Evolutionary conservation across 805 yeast genomes (phyloP).

Genomic region (Spathaspora passalidarum): DNA sequence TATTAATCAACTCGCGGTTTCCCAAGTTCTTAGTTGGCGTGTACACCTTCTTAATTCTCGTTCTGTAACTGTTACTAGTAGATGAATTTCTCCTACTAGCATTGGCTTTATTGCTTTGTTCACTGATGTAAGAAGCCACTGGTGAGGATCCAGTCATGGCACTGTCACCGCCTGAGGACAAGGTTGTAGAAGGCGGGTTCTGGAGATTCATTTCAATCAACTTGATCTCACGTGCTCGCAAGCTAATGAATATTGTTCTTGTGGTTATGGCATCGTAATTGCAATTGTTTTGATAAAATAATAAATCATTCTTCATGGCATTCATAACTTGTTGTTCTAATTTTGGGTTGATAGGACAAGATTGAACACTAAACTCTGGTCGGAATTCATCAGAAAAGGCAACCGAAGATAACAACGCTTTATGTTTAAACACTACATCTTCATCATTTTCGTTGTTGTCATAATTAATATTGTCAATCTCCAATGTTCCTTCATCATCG

Average conservation of each 20-base stretch:
- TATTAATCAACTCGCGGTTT: conserved; percentile 23
- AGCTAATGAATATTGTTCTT: conserved; percentile 39
- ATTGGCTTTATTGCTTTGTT: background rate
- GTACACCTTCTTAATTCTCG: conserved; percentile 34
- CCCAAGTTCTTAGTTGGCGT: conserved; percentile 33
- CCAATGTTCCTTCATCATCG: background rate
- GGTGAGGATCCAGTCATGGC: background rate
- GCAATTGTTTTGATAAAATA: conserved; percentile 38
- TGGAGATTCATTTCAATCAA: conserved; percentile 38
- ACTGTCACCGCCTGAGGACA: background rate
- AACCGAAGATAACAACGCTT: conserved; percentile 28
- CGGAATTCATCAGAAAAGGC: conserved; percentile 50
- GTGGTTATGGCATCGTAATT: conserved; percentile 28
- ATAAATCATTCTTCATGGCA: conserved; percentile 53
- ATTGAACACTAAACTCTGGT: conserved; percentile 52
- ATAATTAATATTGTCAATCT: conserved; percentile 4
- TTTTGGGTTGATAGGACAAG: conserved; percentile 50
- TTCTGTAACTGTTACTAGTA: conserved; percentile 24
- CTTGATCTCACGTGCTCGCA: conserved; percentile 44
- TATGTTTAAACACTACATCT: conserved; percentile 13
- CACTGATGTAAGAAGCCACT: conserved; percentile 1
- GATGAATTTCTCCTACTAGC: conserved; percentile 3
- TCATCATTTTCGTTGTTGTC: background rate
- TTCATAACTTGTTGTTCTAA: conserved; percentile 46
- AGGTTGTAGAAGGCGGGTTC: conserved; percentile 4